These are phyloP conservation scores for Neurospora sp. DNA, from an alignment of 495 filamentous ascomycete genomes.

Conservation along the genomic window DNA sequence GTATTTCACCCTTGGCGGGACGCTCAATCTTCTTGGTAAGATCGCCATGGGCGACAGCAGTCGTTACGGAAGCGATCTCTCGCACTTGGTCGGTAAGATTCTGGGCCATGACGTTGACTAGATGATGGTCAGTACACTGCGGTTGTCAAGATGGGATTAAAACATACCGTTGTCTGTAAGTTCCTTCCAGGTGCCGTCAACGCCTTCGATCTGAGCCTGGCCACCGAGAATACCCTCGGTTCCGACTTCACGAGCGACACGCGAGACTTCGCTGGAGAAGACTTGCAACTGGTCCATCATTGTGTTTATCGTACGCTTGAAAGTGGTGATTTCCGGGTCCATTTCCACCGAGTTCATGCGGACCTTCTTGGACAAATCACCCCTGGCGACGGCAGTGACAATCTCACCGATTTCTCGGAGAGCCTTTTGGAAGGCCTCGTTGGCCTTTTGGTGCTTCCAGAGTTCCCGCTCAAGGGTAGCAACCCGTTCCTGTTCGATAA, in stretches of 20 bases:
- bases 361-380: slow-evolving; percentile 96
- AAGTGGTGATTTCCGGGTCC: slow-evolving; percentile 98
- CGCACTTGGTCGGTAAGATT: slow-evolving; percentile 66
- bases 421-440: slow-evolving; percentile 97
- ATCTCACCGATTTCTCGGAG: slow-evolving; percentile 95
- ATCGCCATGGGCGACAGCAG: slow-evolving; percentile 92
- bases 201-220: slow-evolving; percentile 87
- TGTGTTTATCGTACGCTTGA: slow-evolving; percentile 94
- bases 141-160: not conserved
- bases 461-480: slow-evolving; percentile 74
- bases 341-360: slow-evolving; percentile 92
- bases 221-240: slow-evolving; percentile 96
- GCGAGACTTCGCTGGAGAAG: slow-evolving; percentile 94
- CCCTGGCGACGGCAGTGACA: slow-evolving; percentile 88
- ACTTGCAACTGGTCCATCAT: slow-evolving; percentile 99
- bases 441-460: slow-evolving; percentile 93
- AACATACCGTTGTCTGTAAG: slow-evolving; percentile 79
- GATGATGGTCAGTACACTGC: slow-evolving; percentile 9
- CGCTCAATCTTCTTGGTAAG: slow-evolving; percentile 92
- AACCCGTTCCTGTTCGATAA: slow-evolving; percentile 44
- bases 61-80: slow-evolving; percentile 95
- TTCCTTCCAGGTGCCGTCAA: slow-evolving; percentile 97
- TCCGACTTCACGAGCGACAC: slow-evolving; percentile 92
- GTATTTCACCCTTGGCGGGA: slow-evolving; percentile 88
- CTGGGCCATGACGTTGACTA: slow-evolving; percentile 96